Evolutionary conservation across 1,284 basidiomycete species (phyloP).

Genomic region (Agaricales sp.): DNA sequence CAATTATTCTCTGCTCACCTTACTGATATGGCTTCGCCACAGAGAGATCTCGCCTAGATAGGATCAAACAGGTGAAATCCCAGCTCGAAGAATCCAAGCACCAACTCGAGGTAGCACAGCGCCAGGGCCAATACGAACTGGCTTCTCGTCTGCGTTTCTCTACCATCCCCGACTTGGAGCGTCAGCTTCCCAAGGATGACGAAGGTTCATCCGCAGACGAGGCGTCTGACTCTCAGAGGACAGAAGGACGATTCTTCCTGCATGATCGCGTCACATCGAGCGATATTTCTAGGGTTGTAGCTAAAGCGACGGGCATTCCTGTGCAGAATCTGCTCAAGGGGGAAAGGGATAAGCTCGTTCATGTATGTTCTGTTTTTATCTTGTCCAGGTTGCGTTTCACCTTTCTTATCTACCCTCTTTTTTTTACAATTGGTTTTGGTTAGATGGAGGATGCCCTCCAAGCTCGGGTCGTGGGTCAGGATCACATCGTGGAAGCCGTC

Average conservation of each 20-base stretch:
- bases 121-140: slow-evolving; percentile 74
- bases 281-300: slow-evolving; percentile 84
- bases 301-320: slow-evolving; percentile 87
- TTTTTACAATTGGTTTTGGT: slow-evolving; percentile 2
- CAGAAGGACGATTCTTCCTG: slow-evolving; percentile 52
- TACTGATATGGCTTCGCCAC: slow-evolving; percentile 7
- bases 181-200: slow-evolving; percentile 60
- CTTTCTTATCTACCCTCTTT: slow-evolving; percentile 2
- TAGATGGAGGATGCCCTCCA: slow-evolving; percentile 81
- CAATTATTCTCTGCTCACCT: not conserved
- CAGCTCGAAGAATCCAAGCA: slow-evolving; percentile 79
- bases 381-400: too few species aligned
- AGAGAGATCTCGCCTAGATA: slow-evolving; percentile 71
- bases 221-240: slow-evolving; percentile 14
- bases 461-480: slow-evolving; percentile 80
- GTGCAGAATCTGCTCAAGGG: slow-evolving; percentile 84
- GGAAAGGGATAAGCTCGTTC: slow-evolving; percentile 84
- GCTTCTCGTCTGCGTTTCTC: slow-evolving; percentile 79
- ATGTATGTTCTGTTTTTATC: slow-evolving; percentile 51
- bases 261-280: slow-evolving; percentile 83
- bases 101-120: slow-evolving; percentile 81
- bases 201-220: slow-evolving; percentile 31
- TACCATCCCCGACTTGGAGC: slow-evolving; percentile 75
- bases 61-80: slow-evolving; percentile 72
- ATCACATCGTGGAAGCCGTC: slow-evolving; percentile 72